Evolutionary conservation across 2,329 filamentous ascomycete species (phyloP).

Genomic region (Colletotrichum lini): DNA sequence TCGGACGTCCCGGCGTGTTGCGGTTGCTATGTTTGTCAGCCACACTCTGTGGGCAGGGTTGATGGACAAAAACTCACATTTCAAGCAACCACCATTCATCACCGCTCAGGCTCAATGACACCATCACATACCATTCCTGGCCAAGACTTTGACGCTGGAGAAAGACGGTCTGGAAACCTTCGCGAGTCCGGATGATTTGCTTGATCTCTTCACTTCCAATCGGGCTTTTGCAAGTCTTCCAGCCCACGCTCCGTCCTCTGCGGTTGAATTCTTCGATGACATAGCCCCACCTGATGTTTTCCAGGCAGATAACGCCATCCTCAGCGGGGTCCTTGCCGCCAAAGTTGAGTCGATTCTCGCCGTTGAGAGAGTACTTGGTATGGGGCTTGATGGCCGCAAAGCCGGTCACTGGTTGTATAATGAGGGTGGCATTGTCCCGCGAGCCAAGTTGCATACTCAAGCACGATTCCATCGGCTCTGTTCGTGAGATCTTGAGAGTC

Average conservation of each 20-base stretch:
- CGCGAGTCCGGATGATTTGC: constrained; percentile 73
- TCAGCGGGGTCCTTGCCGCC: constrained; percentile 67
- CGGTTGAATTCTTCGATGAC: constrained; percentile 74
- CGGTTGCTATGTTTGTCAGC: constrained; percentile 47
- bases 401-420: constrained; percentile 86
- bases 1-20: constrained; percentile 45
- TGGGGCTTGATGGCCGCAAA: constrained; percentile 78
- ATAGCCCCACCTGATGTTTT: constrained; percentile 73
- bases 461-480: constrained; percentile 76
- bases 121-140: constrained; percentile 78
- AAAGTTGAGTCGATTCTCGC: constrained; percentile 76
- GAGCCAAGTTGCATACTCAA: constrained; percentile 79
- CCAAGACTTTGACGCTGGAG: constrained; percentile 82
- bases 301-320: constrained; percentile 71
- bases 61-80: constrained; percentile 60
- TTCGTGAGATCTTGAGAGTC: constrained; percentile 68
- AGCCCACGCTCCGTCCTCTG: constrained; percentile 74
- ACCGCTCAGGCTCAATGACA: constrained; percentile 78
- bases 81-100: constrained; percentile 86
- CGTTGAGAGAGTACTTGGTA: constrained; percentile 67
- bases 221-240: constrained; percentile 67
- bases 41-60: neutral
- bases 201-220: constrained; percentile 70
- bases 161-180: constrained; percentile 76
- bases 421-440: constrained; percentile 71